phyloP scores from a whole-genome alignment of 495 filamentous ascomycete species.

The Wilcoxina mikolae region DNA sequence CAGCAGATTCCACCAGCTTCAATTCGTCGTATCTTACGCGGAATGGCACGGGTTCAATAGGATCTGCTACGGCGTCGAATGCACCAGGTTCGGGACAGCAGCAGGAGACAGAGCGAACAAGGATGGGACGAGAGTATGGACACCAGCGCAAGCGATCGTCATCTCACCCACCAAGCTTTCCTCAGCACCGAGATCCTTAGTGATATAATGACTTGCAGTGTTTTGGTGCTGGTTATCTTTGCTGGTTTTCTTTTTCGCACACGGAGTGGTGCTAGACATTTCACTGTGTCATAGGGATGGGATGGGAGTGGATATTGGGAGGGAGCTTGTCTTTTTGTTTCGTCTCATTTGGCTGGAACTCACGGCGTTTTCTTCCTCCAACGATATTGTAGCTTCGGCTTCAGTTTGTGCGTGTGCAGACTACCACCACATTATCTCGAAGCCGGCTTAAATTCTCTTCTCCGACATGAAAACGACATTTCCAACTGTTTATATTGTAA shows the following conservation, averaged over 20 bases:
- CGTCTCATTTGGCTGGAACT: no score
- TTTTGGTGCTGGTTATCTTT: background rate
- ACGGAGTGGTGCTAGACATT: background rate
- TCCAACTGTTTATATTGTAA: background rate
- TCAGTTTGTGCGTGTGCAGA: no score
- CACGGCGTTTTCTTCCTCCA: no score
- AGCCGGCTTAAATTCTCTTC: background rate
- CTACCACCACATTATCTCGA: no score
- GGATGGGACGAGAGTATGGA: constrained; percentile 21
- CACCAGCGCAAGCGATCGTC: constrained; percentile 28
- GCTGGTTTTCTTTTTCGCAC: background rate
- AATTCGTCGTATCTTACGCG: constrained; percentile 27
- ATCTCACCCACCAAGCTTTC: constrained; percentile 28
- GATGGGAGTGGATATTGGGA: background rate
- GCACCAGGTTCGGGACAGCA: constrained; percentile 17
- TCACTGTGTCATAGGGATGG: background rate
- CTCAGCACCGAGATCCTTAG: constrained; percentile 25
- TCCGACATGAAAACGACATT: background rate
- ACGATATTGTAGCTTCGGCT: no score
- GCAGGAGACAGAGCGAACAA: constrained; percentile 15
- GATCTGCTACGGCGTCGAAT: constrained; percentile 16
- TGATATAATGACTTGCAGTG: background rate
- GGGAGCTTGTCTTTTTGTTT: background rate
- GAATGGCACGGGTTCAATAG: constrained; percentile 12
- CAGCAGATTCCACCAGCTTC: constrained; percentile 26